phyloP scores from a whole-genome alignment of 177 flowering plant genomes.

The Vitis hybrid region DNA sequence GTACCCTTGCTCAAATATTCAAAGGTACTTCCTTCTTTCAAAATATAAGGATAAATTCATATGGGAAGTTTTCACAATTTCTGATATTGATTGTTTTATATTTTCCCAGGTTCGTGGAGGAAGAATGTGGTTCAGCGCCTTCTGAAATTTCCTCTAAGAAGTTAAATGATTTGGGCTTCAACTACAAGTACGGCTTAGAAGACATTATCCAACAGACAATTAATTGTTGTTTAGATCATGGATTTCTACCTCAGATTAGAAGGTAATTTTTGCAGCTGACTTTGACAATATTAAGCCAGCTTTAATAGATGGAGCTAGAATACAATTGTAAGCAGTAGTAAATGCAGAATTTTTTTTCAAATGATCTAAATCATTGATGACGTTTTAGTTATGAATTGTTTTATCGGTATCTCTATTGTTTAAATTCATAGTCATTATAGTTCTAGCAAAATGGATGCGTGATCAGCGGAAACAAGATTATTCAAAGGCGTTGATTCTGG shows the following conservation, averaged over 20 bases:
- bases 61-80: neutral
- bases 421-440: neutral
- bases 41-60: neutral
- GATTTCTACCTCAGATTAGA: slow-evolving; percentile 34
- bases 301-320: too few species aligned
- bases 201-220: slow-evolving; percentile 51
- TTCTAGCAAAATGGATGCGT: neutral
- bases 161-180: slow-evolving; percentile 59
- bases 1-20: slow-evolving; percentile 28
- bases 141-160: slow-evolving; percentile 59
- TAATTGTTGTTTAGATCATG: slow-evolving; percentile 32
- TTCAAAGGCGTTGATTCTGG: neutral
- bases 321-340: neutral
- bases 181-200: slow-evolving; percentile 46
- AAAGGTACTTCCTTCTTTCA: slow-evolving; percentile 35
- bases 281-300: neutral
- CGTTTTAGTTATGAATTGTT: slow-evolving; percentile 1
- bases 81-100: neutral
- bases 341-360: neutral
- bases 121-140: slow-evolving; percentile 28
- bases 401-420: neutral
- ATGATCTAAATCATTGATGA: neutral
- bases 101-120: slow-evolving; percentile 28
- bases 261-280: neutral
- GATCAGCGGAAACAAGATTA: neutral